Conservation (phyloP, 306 rosid species). For the Glycine soja region DNA sequence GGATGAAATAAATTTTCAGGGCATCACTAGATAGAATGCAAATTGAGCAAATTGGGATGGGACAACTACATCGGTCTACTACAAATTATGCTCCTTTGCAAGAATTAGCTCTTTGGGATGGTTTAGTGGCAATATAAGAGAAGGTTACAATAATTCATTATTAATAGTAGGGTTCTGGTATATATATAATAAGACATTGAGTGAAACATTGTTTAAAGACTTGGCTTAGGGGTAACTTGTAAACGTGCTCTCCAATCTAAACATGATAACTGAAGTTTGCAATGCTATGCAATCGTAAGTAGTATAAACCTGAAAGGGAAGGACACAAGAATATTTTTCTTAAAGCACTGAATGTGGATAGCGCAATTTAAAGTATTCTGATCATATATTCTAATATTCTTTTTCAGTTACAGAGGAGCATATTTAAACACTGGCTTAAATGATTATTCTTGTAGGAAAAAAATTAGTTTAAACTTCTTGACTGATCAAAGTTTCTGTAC, state of each 20-base stretch:
- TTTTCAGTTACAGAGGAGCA: background rate
- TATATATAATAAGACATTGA: background rate
- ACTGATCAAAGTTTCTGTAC: conserved; percentile 11
- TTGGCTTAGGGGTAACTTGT: background rate
- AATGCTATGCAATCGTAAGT: background rate
- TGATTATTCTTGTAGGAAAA: background rate
- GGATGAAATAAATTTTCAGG: conserved; percentile 55
- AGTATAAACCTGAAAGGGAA: conserved; percentile 1
- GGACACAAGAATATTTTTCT: background rate
- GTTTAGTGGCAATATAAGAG: conserved; percentile 94
- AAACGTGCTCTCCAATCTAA: conserved; percentile 15
- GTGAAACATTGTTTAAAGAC: conserved; percentile 20
- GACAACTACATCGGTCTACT: conserved; percentile 96
- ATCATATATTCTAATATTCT: background rate
- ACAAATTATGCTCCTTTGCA: conserved; percentile 94
- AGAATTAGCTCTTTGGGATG: conserved; percentile 95
- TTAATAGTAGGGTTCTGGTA: conserved; percentile 33
- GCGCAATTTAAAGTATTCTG: conserved; percentile 22
- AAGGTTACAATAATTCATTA: conserved; percentile 68
- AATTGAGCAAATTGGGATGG: conserved; percentile 90
- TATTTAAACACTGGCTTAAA: conserved; percentile 18
- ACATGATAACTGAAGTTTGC: background rate
- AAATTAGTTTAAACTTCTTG: conserved; percentile 24
- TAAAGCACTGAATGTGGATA: conserved; percentile 12
- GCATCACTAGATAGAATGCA: conserved; percentile 86